Conservation (phyloP, 305 asterid species). For the Fraxinus baroniana region DNA sequence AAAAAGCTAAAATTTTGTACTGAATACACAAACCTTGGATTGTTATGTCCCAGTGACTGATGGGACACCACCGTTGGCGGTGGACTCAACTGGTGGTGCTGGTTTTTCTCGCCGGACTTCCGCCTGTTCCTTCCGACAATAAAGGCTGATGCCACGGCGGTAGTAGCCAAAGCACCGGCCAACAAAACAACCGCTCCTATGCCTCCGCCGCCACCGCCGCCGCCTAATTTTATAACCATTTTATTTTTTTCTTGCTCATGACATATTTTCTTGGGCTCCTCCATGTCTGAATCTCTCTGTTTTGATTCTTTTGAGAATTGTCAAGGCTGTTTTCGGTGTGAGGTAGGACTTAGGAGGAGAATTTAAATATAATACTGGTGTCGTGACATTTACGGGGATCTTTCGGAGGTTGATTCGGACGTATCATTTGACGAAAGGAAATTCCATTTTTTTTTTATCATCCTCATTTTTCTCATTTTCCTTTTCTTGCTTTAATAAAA, state of each 20-base stretch:
- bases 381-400: slow-evolving; percentile 23
- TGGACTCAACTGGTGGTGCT: slow-evolving; percentile 21
- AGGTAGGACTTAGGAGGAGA: background rate
- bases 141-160: slow-evolving; percentile 48
- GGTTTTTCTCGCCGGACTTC: slow-evolving; percentile 33
- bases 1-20: background rate
- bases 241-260: slow-evolving; percentile 23
- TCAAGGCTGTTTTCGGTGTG: background rate
- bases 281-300: slow-evolving; percentile 29
- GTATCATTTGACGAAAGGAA: slow-evolving; percentile 9
- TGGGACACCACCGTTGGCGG: slow-evolving; percentile 24
- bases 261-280: slow-evolving; percentile 12
- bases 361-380: slow-evolving; percentile 25
- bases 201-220: slow-evolving; percentile 27
- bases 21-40: slow-evolving; percentile 35
- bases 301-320: background rate
- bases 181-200: slow-evolving; percentile 53
- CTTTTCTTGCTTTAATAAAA: slow-evolving; percentile 13
- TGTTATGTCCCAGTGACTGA: slow-evolving; percentile 9
- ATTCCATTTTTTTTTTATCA: background rate
- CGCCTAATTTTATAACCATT: slow-evolving; percentile 32
- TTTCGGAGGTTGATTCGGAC: slow-evolving; percentile 41
- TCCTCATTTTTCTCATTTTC: background rate
- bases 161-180: slow-evolving; percentile 68
- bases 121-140: slow-evolving; percentile 29